Evolutionary conservation across 192 early-diverging fungal genomes (phyloP).

Genomic region (Rhizoclosmatium sp.): DNA sequence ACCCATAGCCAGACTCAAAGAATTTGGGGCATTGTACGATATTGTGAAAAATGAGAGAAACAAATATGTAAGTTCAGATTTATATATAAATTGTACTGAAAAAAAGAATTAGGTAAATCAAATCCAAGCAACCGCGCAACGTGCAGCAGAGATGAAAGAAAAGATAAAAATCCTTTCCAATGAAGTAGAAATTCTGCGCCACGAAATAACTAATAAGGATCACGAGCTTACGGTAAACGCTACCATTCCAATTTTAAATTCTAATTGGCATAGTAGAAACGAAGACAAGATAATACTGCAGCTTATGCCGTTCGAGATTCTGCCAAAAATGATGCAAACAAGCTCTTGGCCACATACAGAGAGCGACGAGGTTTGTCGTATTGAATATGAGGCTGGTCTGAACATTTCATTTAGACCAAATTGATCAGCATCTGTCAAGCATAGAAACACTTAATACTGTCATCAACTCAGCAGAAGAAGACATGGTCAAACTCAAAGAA

Average conservation of each 20-base stretch:
- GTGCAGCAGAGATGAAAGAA: slow-evolving; percentile 72
- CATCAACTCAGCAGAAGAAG: slow-evolving; percentile 62
- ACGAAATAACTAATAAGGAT: slow-evolving; percentile 66
- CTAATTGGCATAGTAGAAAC: slow-evolving; percentile 42
- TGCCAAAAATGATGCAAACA: slow-evolving; percentile 71
- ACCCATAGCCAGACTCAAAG: slow-evolving; percentile 53
- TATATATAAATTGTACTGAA: neutral
- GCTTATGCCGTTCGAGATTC: slow-evolving; percentile 61
- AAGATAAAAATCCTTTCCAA: slow-evolving; percentile 69
- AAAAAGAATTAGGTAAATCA: slow-evolving; percentile 52
- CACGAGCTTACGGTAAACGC: slow-evolving; percentile 58
- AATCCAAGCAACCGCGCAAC: slow-evolving; percentile 65
- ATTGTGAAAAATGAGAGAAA: slow-evolving; percentile 72
- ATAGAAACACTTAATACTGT: slow-evolving; percentile 64
- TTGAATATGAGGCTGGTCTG: neutral
- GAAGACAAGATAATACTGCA: slow-evolving; percentile 62
- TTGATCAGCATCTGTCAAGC: slow-evolving; percentile 63
- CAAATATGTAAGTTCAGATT: slow-evolving; percentile 57
- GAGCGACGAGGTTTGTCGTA: slow-evolving; percentile 53
- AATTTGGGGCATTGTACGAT: slow-evolving; percentile 66
- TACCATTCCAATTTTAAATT: neutral
- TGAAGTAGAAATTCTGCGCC: slow-evolving; percentile 69
- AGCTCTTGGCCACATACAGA: slow-evolving; percentile 57
- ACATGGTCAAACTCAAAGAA: slow-evolving; percentile 55
- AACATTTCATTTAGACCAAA: slow-evolving; percentile 55